Evolutionary conservation across 2,329 filamentous ascomycete species (phyloP), one percentile per base, ranked within the genome.

Genomic region (Annulohypoxylon truncatum): DNA sequence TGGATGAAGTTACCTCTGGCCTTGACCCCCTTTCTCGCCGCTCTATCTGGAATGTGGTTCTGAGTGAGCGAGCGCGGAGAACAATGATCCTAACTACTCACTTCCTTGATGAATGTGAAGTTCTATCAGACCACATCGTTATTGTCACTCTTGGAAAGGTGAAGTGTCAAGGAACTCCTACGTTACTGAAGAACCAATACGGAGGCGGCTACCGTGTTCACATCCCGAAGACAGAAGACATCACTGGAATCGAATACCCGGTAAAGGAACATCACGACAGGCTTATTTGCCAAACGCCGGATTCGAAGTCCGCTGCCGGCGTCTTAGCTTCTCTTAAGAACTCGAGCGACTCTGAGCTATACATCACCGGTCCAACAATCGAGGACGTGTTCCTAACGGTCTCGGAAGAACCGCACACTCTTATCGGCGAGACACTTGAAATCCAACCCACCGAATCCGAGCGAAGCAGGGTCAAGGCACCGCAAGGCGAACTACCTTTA

Each of bases 1-100:
- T 71, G 10, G 91, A 94, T 69, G 91, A 94, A 75, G 90, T 93
- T 4, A 90, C 88, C 7, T 91, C 88, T 47, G 91, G 91, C 7
- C 81, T 94, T 8, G 91, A 94, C 76, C 90, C 91, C 0, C 79
- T 94, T 0, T 91, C 89, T 7, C 82, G 91, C 4, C 69, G 73
- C 10, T 71, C 68, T n/a, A 75, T 75, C 51, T 75, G 73, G 73
- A 74, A 75, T 24, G 73, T 72, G 4, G 66, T 75, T 24, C 68
- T 74, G 5, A 60, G 66, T 13, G 73, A 75, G 33, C 61, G 73
- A 52, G 69, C 73, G 9, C 70, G 65, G 22, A 67, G 73, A 22
- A 74, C 73, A 12, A 72, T 74, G 68, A 67, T 75, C 0, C 40
- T 75, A 1, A 74, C 72, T 2, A 75, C 73, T 8, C 74, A 75